These are phyloP conservation scores for Penstemon barbatus DNA, from an alignment of 257 asterid genomes.

Conservation along the genomic window DNA sequence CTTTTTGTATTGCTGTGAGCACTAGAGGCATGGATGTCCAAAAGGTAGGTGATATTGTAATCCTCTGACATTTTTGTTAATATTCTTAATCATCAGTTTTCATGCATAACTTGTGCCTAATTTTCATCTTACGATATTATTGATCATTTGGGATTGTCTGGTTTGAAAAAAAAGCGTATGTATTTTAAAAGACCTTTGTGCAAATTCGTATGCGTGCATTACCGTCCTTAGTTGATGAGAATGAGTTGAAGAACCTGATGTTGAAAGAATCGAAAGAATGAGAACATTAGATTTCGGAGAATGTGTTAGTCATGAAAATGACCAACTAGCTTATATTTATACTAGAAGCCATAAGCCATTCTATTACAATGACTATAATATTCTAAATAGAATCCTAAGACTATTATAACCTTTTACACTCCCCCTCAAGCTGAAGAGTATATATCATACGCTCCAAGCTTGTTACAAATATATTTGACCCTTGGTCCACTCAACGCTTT, in stretches of 20 bases:
- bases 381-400: too few relatives aligned
- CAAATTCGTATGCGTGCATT: slow-evolving; percentile 7
- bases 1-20: slow-evolving; percentile 82
- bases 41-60: slow-evolving; percentile 56
- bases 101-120: background rate
- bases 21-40: slow-evolving; percentile 86
- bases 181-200: slow-evolving; percentile 8
- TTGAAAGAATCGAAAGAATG: too few relatives aligned
- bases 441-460: too few relatives aligned
- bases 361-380: too few relatives aligned
- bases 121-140: background rate
- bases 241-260: background rate
- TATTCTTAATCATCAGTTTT: slow-evolving; percentile 4
- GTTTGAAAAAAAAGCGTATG: slow-evolving; percentile 10
- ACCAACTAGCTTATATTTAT: too few relatives aligned
- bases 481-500: too few relatives aligned
- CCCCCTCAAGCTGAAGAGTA: too few relatives aligned
- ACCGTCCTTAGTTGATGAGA: slow-evolving; percentile 14
- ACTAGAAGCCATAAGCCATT: too few relatives aligned
- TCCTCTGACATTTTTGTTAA: background rate
- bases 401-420: too few relatives aligned
- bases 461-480: too few relatives aligned
- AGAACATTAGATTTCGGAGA: too few relatives aligned
- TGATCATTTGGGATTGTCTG: slow-evolving; percentile 1
- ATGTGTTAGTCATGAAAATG: too few relatives aligned